Base-by-base conservation (phyloP, 2,329 filamentous ascomycete species). In the Trichoderma sp. region DNA sequence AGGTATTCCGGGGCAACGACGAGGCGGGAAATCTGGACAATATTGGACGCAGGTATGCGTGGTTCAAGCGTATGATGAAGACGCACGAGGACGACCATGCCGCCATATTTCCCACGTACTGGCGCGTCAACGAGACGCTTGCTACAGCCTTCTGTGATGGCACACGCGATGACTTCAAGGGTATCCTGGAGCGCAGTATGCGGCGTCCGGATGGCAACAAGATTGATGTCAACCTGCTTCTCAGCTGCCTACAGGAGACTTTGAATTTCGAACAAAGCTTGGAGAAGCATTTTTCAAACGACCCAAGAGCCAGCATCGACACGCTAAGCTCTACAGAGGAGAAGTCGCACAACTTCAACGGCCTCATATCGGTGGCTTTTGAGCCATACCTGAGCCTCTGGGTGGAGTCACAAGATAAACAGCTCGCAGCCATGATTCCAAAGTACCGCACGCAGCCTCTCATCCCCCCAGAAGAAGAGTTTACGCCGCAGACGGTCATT, bases 21-120 rank as follows among this genome's bases (percentile, higher is more conserved):
- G 96, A 99, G 82, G 96, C 96, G 5, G 96, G 95, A 7, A 97
- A 91, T 71, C 81, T 99, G 77, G 96, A 99, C 84, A 99, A 99
- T 76, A 99, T 99, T 71, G 93, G 94, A 5, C 87, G 96, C 71
- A 86, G 96, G 72, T 99, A 98, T 79, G 92, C 94, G 6, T 99
- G 96, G 96, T 97, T 98, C 81, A 93, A 92, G 79, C 89, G 96
- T 71, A 97, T 95, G 88, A 86, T 98, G 80, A 97, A 97, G 83
- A 93, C 92, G 1, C 96, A 97, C 79, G 96, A 99, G 75, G 92
- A 96, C 57, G 95, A 98, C 77, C 95, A 98, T 81, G 89, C 92
- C 10, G 84, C 85, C 58, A 92, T 99, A 66, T 99, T 99, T 77
- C 96, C 96, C 8, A 77, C 89, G 0, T 86, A 91, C 72, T 99